Base-by-base conservation (phyloP, 2,329 filamentous ascomycete genomes). In the Sarocladium kiliense region DNA sequence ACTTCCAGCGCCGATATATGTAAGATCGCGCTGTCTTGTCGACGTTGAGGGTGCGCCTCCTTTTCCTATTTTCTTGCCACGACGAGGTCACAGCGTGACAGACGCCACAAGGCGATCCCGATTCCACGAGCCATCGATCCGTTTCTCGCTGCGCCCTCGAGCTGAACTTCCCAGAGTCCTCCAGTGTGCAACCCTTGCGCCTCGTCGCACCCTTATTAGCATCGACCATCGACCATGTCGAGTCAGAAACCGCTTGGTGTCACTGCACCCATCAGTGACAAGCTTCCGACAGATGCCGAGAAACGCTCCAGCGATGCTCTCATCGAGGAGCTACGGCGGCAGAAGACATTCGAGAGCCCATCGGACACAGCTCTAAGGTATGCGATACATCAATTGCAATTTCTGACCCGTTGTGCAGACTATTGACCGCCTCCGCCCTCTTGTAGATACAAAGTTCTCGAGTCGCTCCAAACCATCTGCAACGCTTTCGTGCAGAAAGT, bases 281-380 rank as follows among this genome's bases (percentile, higher is more conserved):
- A 79, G 21, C 78, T 91, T 23, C 94, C 94, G 3, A 94, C 88
- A 1, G 81, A 87, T 55, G 75, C 81, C 36, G 93, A 99, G 69
- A 82, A 87, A 56, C 80, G 86, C 60, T 82, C 88, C 53, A 95
- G 90, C 63, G 86, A 91, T 61, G 79, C 86, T 55, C 81, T 99
- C 44, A 81, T 96, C 56, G 84, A 89, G 55, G 92, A 97, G 72
- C 76, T 99, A 58, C 91, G 91, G 68, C 79, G 79, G 39, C 89
- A 97, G 72, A 93, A 95, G 72, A 96, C 94, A 54, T 99, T 96
- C 64, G 94, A 97, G 72, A 84, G 83, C 54, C 81, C 85, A 14
- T 80, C 89, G 42, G 94, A 95, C 67, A 96, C 90, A 2, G 81
- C 90, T 59, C 91, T 89, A 69, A 87, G 92, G 89, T 90, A 73